Evolutionary conservation across 345 rosid species (phyloP), one percentile per base, ranked within the genome.

Genomic region (Rhizophora mangle): DNA sequence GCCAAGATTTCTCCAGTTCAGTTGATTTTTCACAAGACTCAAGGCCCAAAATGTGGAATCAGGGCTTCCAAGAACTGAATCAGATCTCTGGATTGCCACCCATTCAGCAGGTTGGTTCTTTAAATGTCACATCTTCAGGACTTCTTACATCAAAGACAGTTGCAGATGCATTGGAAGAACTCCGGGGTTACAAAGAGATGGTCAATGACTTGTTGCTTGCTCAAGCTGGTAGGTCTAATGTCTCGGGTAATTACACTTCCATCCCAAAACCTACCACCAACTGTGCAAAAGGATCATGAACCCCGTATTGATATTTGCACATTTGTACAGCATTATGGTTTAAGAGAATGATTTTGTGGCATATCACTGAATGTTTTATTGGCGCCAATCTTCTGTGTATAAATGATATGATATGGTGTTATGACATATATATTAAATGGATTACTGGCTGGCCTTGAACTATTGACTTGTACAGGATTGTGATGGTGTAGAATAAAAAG

Each of bases 111-210:
- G 59, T 72, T 53, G 66, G 81, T 65, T 71, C 89, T 52, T 56
- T 70, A 36, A 83, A 79, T 6, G 68, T 81, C 24, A 68, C 83
- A 56, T 83, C 96, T 62, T 89, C 92, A 5, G 76, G 85, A 36
- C 51, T 83, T 57, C 63, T 69, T 26, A 67, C 78, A 8, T 79
- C 86, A 29, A 95, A 82, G 86, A 95, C 99, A 16, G 84, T 93
- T 11, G 86, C 93, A 10, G 96, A 95, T 79, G 99, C 97, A 2
- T 77, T 90, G 73, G 93, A 92, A 78, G 99, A 95, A 76, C 87
- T 95, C 69, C 81, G 67, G 61, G 74, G 82, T 68, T 94, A 91
- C 86, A 86, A 73, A 77, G 89, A 78, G 76, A 83, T 84, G 83
- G 31, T 52, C 63, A 89, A 79, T 80, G 82, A 80, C 67, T 54